Evolutionary conservation across 176 grass and related monocot species (phyloP), one percentile per base, ranked within the genome.

Genomic region (Carex myosuroides): DNA sequence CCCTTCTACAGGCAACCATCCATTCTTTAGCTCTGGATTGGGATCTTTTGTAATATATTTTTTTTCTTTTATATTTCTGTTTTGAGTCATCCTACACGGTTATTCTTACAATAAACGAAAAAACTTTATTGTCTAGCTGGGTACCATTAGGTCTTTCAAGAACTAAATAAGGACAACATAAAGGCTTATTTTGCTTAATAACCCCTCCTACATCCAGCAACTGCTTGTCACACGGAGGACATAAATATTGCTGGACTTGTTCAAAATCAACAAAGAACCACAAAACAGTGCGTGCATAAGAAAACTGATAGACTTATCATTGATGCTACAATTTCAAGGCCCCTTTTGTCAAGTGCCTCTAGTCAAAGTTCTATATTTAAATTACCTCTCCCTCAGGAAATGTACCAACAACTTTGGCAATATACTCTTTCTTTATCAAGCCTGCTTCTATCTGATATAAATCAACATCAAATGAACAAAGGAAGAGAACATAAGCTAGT

Each of bases 301-400:
- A 35, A 70, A 17, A 70, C 16, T 8, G 3, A 10, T n/a, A 42
- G 13, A 70, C 35, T 52, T 14, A 75, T 53, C 11, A 76, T 55
- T 55, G 21, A 17, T 76, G 44, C 22, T 12, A 76, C 16, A 17
- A 14, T 55, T 12, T 13, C 12, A 16, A 76, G 21, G 12, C 46
- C 20, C 48, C 55, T 77, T 56, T 30, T 77, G 8, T 77, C 22
- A 55, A 32, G 6, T 56, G 13, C 48, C 48, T 17, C 0, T 6
- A 56, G 24, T 76, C 48, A 77, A 53, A 56, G 6, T 77, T 56
- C 21, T 30, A 29, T 16, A 76, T 29, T 55, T 55, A 56, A 83
- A 60, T 46, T 87, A 98, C 92, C 92, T 98, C 95, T 71, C 83
- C 88, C 52, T 93, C 89, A 85, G 92, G 95, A 95, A 98, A 98